phyloP scores from a whole-genome alignment of 192 early-diverging fungal species.

The Linnemannia hyalina region DNA sequence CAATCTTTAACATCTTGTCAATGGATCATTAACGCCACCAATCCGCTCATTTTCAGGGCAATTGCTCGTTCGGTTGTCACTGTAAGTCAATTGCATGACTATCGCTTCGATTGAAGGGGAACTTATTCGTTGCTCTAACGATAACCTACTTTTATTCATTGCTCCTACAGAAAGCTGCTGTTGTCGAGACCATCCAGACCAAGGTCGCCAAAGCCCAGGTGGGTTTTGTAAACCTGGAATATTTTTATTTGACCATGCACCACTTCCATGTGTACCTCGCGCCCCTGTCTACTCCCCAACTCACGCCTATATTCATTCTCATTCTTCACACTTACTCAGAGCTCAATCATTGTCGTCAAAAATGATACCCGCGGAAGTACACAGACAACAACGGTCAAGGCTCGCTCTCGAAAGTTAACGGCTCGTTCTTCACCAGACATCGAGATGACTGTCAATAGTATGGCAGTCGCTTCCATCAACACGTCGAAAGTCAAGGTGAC shows the following conservation, averaged over 20 bases:
- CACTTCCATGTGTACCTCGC: neutral
- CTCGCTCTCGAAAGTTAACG: neutral
- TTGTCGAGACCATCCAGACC: neutral
- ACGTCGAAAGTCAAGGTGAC: neutral
- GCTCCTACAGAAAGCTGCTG: conserved; percentile 1
- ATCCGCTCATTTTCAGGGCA: neutral
- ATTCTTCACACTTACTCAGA: neutral
- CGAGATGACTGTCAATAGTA: neutral
- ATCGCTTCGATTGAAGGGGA: neutral
- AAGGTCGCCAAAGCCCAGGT: conserved; percentile 7
- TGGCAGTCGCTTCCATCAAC: neutral
- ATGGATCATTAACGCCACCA: conserved; percentile 50
- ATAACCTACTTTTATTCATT: neutral
- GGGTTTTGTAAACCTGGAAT: neutral
- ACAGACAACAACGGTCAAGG: neutral
- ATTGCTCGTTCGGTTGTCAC: conserved; percentile 2
- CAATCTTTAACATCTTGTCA: neutral
- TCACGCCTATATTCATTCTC: neutral
- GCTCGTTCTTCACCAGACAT: neutral
- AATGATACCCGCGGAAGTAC: neutral
- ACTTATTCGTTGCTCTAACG: neutral
- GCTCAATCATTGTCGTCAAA: neutral
- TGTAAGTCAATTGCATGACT: neutral
- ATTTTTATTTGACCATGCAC: neutral
- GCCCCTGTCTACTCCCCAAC: neutral